phyloP scores from a whole-genome alignment of 1,284 basidiomycete species.

The Neonothopanus nambi region DNA sequence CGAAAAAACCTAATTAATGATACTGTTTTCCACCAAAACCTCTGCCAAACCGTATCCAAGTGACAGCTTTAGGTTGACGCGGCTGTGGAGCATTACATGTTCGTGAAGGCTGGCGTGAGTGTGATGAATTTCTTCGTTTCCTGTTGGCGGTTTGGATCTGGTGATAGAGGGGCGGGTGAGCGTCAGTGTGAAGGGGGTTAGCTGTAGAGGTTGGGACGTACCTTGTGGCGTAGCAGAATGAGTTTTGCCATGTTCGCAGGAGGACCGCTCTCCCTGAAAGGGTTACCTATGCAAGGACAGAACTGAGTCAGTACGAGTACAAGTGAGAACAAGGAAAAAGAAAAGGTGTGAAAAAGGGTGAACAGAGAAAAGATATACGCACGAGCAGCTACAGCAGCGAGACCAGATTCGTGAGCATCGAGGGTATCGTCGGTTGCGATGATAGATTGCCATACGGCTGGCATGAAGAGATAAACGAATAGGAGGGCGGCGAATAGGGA shows the following conservation, averaged over 20 bases:
- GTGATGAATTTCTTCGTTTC: slow-evolving; percentile 55
- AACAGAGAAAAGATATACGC: too few species aligned
- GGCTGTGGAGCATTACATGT: slow-evolving; percentile 44
- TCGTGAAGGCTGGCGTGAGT: slow-evolving; percentile 57
- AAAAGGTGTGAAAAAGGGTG: slow-evolving; percentile 15
- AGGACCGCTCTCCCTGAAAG: slow-evolving; percentile 72
- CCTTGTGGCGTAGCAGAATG: slow-evolving; percentile 79
- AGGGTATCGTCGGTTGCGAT: slow-evolving; percentile 63
- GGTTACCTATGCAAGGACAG: slow-evolving; percentile 53
- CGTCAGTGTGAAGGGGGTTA: slow-evolving; percentile 12
- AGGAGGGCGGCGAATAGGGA: slow-evolving; percentile 58
- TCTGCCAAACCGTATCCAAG: slow-evolving; percentile 68
- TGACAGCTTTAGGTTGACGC: slow-evolving; percentile 44
- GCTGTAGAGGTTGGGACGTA: slow-evolving; percentile 32
- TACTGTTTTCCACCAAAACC: slow-evolving; percentile 58
- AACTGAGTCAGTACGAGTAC: too few species aligned
- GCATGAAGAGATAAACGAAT: slow-evolving; percentile 68
- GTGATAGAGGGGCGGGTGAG: slow-evolving; percentile 9
- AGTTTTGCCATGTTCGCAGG: slow-evolving; percentile 84
- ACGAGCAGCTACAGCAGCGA: slow-evolving; percentile 69
- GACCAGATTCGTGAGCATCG: slow-evolving; percentile 62
- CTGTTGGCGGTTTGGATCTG: slow-evolving; percentile 70
- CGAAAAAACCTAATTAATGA: slow-evolving; percentile 41
- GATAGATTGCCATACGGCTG: slow-evolving; percentile 64
- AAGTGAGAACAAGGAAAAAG: slow-evolving; percentile 6